Base-by-base conservation (phyloP, 2,329 filamentous ascomycete genomes). In the Kalaharituber pfeilii region DNA sequence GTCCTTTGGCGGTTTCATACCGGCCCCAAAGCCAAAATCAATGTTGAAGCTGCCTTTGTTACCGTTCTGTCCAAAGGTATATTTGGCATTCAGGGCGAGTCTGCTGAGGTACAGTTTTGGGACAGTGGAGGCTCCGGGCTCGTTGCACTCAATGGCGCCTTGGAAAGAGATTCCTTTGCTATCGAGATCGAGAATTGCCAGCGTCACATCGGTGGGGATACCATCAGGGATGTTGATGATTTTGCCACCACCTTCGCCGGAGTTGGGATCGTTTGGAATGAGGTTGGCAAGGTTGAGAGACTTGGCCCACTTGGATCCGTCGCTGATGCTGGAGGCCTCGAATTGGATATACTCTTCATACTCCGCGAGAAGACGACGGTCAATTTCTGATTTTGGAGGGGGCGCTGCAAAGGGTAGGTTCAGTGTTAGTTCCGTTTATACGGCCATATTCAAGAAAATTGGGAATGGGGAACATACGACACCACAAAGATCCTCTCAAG, bases 181-280 rank as follows among this genome's bases (percentile, higher is more conserved):
- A 36, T 58, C 51, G 13, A 59, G 27, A 22, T 51, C 33, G 29
- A 61, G 24, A 20, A 28, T 15, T 29, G 53, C 53, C 11, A 52
- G 36, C 26, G 51, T 57, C 22, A 61, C 54, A 30, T 59, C 20
- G 25, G 57, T 53, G 13, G 59, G 59, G 24, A 61, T 57, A 26
- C 49, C 57, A n/a, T 39, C 29, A 5, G 59, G 59, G n/a, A 60
- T 49, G 24, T 56, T 58, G 5, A 27, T 22, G 8, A 56, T 53
- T n/a, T n/a, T n/a, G n/a, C n/a, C n/a, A n/a, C n/a, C n/a, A n/a
- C n/a, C n/a, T n/a, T n/a, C n/a, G 25, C 22, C 44, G 28, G 26
- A 25, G 28, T n/a, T n/a, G n/a, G n/a, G n/a, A n/a, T n/a, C n/a
- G n/a, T 27, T 27, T 8, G 54, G 51, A 4, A 44, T 30, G 20